Evolutionary conservation across 2,329 filamentous ascomycete genomes (phyloP), one percentile per base, ranked within the genome.

Genomic region (Myrmaecium sp.): DNA sequence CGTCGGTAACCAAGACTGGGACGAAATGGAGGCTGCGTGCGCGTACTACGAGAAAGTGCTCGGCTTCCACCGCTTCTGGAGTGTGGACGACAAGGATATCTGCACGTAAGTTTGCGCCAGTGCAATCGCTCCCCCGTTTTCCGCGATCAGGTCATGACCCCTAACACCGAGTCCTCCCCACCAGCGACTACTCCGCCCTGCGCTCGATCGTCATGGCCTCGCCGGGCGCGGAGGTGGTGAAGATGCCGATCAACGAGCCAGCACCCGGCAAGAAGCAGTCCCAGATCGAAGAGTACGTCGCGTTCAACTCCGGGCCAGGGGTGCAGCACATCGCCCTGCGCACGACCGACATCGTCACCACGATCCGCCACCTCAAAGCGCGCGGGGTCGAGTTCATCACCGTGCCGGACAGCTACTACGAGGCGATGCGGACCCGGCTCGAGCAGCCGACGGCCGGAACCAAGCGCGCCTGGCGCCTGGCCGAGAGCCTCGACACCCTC

Each of bases 181-280:
- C 7, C 19, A 37, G 36, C 38, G 83, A 92, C 47, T 94, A 81
- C 65, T 83, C 76, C 1, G 83, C 86, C 6, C 64, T 94, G 25
- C 82, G 75, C 55, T 80, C 71, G 44, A 74, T 94, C 43, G 86
- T 94, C 46, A 93, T 94, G 83, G 70, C 69, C 21, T 81, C 74
- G 4, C 71, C 73, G 33, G 81, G 84, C 58, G n/a, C n/a, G n/a
- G 77, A 86, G 31, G 52, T 77, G 4, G 82, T 94, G 54, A 94
- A 94, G 60, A 94, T 94, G 83, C 86, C 86, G 43, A 92, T 95
- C 66, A 94, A 94, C 61, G 84, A 94, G 58, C 86, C 86, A 2
- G 86, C 86, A 1, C 61, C 69, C 2, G 86, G 84, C 32, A 89
- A 89, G 60, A 86, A 81, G 56, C 80, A 82, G 53, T 81, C 74